These are phyloP conservation scores for Nicotiana sylvestris DNA, from an alignment of 257 asterid genomes.

Conservation along the genomic window DNA sequence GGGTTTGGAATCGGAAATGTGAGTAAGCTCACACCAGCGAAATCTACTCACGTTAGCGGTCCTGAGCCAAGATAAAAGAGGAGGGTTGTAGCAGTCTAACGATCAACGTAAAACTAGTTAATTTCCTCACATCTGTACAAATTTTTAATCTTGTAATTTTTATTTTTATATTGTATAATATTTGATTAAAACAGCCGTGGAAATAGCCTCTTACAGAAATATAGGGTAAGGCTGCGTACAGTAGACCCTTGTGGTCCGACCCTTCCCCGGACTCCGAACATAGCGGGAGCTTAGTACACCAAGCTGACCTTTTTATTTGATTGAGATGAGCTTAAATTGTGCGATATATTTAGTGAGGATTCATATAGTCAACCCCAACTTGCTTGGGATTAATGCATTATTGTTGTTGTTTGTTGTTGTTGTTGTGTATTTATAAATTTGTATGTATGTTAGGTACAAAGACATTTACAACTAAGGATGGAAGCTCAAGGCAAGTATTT, in stretches of 20 bases:
- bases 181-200: background rate
- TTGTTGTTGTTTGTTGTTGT: too few relatives aligned
- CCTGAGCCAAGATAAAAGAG: background rate
- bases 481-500: conserved; percentile 94
- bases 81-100: background rate
- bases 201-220: too few relatives aligned
- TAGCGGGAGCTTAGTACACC: too few relatives aligned
- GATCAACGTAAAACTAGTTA: background rate
- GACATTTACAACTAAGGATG: conserved; percentile 73
- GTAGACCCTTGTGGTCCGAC: too few relatives aligned
- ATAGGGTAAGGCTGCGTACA: too few relatives aligned
- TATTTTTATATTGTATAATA: too few relatives aligned
- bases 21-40: too few relatives aligned
- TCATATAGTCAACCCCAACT: background rate
- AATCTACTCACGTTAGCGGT: background rate
- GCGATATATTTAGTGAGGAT: too few relatives aligned
- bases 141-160: too few relatives aligned
- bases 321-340: background rate
- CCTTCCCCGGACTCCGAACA: too few relatives aligned
- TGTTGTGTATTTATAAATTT: background rate
- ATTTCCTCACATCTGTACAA: background rate
- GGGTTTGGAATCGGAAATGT: background rate
- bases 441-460: conserved; percentile 57
- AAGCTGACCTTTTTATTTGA: too few relatives aligned
- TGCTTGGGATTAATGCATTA: background rate